Base-by-base conservation (phyloP, 345 rosid genomes). In the Arabis alpina region DNA sequence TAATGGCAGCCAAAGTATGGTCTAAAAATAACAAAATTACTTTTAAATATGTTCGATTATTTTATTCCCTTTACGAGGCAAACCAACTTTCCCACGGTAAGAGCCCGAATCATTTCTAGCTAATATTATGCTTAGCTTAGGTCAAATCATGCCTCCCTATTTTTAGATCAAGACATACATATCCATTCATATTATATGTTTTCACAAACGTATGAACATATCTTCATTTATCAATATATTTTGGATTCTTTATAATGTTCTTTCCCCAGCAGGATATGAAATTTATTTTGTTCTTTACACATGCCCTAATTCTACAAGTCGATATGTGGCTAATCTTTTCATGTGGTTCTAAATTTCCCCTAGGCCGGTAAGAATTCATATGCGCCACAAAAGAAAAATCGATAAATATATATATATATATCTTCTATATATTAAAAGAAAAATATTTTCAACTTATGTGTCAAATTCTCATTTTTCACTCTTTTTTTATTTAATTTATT, bases 91-190 rank as follows among this genome's bases (percentile, higher is more conserved):
- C 41, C 42, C 15, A 42, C 27, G 36, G 61, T 32, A 42, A 52
- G n/a, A 61, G 10, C 27, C 59, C 34, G 45, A 71, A 71, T 71
- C 14, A 43, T 52, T 42, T 71, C 61, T 3, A 23, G 61, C 52
- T 71, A 34, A 61, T 42, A 42, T 43, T 23, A 62, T 61, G 75
- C 62, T 71, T n/a, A 53, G 75, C 62, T 71, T n/a, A 53, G 16
- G 47, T 61, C 68, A 71, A 71, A 71, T 71, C 68, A 71, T 71
- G 54, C 68, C 45, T 52, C 75, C 32, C 68, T 34, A 61, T 30
- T 52, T 51, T 30, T 50, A 60, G 74, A 50, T 51, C 25, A 60
- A 40, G 50, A 49, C 51, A 40, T 16, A 60, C 39, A 8, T 12
- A 28, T 69, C 50, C 41, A 49, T 58, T 58, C 28, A 69, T 60